Evolutionary conservation across 306 rosid genomes (phyloP), one percentile per base, ranked within the genome.

Genomic region (Sophora flavescens): DNA sequence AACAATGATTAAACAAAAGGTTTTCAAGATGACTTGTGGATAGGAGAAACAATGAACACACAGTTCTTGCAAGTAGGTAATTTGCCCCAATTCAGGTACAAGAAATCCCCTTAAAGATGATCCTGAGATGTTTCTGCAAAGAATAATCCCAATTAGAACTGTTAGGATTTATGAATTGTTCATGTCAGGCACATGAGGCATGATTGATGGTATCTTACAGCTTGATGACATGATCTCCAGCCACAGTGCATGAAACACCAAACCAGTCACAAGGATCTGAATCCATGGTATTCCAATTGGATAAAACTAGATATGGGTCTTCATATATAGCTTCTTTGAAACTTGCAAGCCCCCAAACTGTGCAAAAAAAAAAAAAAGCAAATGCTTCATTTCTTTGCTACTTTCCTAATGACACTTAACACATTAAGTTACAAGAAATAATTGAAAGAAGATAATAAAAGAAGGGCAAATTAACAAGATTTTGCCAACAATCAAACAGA

Each of bases 241-340:
- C 74, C 53, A 50, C 8, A 67, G 88, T 76, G 84, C 99, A 96
- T 12, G 73, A 81, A 77, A 96, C 79, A 32, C 99, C 97, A 73
- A 76, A 67, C 97, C 98, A 92, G 70, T 79, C 81, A 80, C 99
- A 96, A 83, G 96, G 96, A 88, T 93, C 93, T 73, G 83, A 51
- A 76, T 86, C 96, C 57, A 88, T 57, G 65, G 82, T 51, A 73
- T 91, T 87, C 99, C 99, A 96, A 78, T 85, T 81, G 42, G 87
- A 87, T 73, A 96, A 84, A 69, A 84, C 89, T 52, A 68, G 84
- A 60, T 50, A 71, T 10, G 97, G 99, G 82, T 96, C 99, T 76
- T 96, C 99, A 81, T 68, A 84, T 44, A 96, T 77, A 39, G 91
- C 93, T 84, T 86, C 91, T 84, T 82, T 96, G 68, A 93, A 91